Evolutionary conservation across 352 stramenopile genomes (phyloP).

Genomic region (Phytophthora aleatoria): DNA sequence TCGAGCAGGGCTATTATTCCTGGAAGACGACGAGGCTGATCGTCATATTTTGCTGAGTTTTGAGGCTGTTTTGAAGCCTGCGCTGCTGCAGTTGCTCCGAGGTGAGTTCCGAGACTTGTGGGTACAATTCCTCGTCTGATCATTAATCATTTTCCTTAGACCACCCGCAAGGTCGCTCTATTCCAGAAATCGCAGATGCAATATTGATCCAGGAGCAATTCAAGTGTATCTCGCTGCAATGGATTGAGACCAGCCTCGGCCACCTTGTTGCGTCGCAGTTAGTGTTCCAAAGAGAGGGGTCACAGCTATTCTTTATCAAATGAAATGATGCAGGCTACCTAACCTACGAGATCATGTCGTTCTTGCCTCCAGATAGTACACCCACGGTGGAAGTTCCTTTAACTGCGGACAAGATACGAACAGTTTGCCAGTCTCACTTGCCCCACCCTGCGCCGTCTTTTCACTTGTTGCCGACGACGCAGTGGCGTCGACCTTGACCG

Average conservation of each 20-base stretch:
- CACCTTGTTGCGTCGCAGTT: constrained; percentile 32
- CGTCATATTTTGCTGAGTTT: constrained; percentile 63
- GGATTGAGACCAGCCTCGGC: constrained; percentile 52
- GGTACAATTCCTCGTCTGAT: constrained; percentile 2
- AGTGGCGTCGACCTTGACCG: constrained; percentile 56
- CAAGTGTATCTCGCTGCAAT: constrained; percentile 51
- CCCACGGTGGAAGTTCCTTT: constrained; percentile 80
- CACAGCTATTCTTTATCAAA: constrained; percentile 45
- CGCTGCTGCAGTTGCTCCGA: constrained; percentile 43
- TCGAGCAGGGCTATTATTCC: constrained; percentile 52
- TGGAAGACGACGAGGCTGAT: constrained; percentile 61
- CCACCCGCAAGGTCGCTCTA: constrained; percentile 33
- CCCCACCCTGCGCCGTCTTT: constrained; percentile 13
- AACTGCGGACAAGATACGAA: constrained; percentile 77
- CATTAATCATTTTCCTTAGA: constrained; percentile 22
- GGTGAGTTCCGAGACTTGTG: constrained; percentile 27
- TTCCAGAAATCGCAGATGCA: constrained; percentile 55
- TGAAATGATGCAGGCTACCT: constrained; percentile 1
- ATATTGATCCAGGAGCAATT: constrained; percentile 54
- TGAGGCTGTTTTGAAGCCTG: constrained; percentile 47
- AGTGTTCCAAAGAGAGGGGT: constrained; percentile 40
- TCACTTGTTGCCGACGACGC: constrained; percentile 12
- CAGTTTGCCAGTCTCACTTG: constrained; percentile 66
- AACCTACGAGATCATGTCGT: constrained; percentile 2
- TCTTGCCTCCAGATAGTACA: constrained; percentile 82